These are phyloP conservation scores for Lactarius hatsudake DNA, from an alignment of 768 basidiomycete genomes.

Conservation along the genomic window DNA sequence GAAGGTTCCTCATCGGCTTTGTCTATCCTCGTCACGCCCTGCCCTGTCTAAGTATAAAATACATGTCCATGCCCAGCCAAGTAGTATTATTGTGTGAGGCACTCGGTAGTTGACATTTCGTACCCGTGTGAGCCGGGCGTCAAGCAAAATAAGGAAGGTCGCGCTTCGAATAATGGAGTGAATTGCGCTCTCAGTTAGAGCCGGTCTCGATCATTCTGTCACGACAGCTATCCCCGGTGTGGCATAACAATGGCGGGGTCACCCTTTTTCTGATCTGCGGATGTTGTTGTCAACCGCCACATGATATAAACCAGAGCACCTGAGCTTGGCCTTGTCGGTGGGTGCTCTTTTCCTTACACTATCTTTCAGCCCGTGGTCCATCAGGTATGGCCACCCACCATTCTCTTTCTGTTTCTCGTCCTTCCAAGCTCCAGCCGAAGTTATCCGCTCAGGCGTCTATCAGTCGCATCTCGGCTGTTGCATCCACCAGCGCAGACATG, in stretches of 20 bases:
- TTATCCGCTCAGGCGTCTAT: slow-evolving; percentile 17
- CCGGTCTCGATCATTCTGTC: slow-evolving; percentile 11
- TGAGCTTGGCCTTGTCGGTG: neutral
- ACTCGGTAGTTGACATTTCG: neutral
- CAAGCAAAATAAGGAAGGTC: neutral
- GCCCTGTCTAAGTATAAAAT: slow-evolving; percentile 32
- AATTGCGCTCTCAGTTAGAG: slow-evolving; percentile 2
- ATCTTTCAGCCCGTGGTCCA: slow-evolving; percentile 3
- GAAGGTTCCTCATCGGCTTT: slow-evolving; percentile 33
- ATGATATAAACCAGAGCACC: slow-evolving; percentile 20
- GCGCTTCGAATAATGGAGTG: neutral
- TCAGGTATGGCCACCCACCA: slow-evolving; percentile 19
- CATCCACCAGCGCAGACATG: neutral
- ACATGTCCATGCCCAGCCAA: slow-evolving; percentile 31
- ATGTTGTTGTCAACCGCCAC: slow-evolving; percentile 16
- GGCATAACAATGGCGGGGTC: slow-evolving; percentile 18
- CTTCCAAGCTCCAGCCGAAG: slow-evolving; percentile 24
- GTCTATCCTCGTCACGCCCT: slow-evolving; percentile 21
- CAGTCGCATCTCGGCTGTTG: slow-evolving; percentile 14
- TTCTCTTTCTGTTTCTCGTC: slow-evolving; percentile 22
- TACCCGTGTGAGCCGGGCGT: neutral
- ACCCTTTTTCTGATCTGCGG: slow-evolving; percentile 11
- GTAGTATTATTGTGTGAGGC: slow-evolving; percentile 10
- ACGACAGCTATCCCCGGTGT: slow-evolving; percentile 17
- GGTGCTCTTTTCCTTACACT: slow-evolving; percentile 2